Evolutionary conservation across 768 basidiomycete species (phyloP).

Genomic region (Filobasidium floriforme): DNA sequence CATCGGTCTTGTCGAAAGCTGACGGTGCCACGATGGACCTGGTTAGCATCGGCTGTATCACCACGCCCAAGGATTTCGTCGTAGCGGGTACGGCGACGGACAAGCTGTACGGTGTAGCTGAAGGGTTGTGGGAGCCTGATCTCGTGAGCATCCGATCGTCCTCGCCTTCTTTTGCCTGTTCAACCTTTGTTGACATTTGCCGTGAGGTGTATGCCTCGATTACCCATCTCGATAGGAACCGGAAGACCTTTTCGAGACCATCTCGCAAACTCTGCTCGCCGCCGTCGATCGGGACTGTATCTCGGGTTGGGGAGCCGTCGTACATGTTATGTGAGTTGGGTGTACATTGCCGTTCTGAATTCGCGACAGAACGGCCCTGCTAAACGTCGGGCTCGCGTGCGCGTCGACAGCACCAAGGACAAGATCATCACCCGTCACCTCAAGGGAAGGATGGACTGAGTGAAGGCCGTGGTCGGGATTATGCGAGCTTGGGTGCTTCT

Average conservation of each 20-base stretch:
- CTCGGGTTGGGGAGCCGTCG: slow-evolving; percentile 93
- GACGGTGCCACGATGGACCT: no score
- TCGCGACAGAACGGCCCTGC: no score
- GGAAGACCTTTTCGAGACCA: slow-evolving; percentile 96
- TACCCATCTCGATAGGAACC: no score
- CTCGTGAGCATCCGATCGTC: slow-evolving; percentile 48
- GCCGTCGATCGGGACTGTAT: slow-evolving; percentile 92
- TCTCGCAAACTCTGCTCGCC: slow-evolving; percentile 89
- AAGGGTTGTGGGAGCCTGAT: slow-evolving; percentile 97
- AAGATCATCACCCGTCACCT: slow-evolving; percentile 72
- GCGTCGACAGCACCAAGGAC: slow-evolving; percentile 50
- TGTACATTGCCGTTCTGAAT: no score
- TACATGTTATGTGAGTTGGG: slow-evolving; percentile 87
- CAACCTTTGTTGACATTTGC: no score
- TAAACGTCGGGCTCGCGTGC: no score
- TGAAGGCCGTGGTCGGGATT: background rate
- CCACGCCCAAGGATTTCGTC: slow-evolving; percentile 66
- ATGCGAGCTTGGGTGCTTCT: background rate
- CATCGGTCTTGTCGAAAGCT: background rate
- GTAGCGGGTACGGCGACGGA: slow-evolving; percentile 86
- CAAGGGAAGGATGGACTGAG: slow-evolving; percentile 82
- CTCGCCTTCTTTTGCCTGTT: background rate
- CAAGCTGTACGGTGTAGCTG: slow-evolving; percentile 93
- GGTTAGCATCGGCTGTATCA: slow-evolving; percentile 47
- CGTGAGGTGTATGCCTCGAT: no score